Conservation (phyloP, 192 early-diverging fungal species). For the Entomortierella parvispora region DNA sequence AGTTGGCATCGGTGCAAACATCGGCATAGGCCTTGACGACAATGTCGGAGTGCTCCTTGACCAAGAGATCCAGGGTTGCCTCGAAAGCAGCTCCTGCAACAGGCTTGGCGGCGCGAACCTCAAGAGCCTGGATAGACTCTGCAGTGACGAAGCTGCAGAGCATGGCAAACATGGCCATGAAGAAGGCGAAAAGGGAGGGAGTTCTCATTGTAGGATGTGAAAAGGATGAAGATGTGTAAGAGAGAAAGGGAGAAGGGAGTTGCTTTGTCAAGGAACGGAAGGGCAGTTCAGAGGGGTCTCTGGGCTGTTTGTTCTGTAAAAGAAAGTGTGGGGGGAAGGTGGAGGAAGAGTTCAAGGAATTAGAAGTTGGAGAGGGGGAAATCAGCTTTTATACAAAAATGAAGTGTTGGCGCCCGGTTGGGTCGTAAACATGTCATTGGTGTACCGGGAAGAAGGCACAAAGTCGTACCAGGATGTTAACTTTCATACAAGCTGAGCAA, state of each 20-base stretch:
- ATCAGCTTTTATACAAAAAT: no score
- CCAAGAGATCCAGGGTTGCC: constrained; percentile 18
- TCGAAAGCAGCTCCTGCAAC: constrained; percentile 14
- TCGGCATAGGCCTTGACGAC: constrained; percentile 32
- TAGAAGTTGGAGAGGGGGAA: neutral
- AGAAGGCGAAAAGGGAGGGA: constrained; percentile 13
- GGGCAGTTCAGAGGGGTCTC: no score
- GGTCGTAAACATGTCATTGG: no score
- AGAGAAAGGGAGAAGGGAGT: neutral
- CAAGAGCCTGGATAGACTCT: constrained; percentile 8
- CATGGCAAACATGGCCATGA: constrained; percentile 33
- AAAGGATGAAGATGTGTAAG: neutral
- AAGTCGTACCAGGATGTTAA: no score
- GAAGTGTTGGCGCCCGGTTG: no score
- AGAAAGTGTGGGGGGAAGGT: neutral
- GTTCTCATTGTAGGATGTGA: constrained; percentile 11
- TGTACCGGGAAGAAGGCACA: no score
- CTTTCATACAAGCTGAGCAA: no score
- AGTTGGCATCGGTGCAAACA: constrained; percentile 24
- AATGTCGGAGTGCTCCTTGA: constrained; percentile 24
- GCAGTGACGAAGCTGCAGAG: constrained; percentile 24
- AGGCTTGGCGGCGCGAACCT: constrained; percentile 4
- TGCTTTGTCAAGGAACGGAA: neutral
- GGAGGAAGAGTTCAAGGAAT: neutral
- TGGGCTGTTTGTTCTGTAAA: no score